Evolutionary conservation across 768 basidiomycete species (phyloP).

Genomic region (Leccinum olivaceopallidum): DNA sequence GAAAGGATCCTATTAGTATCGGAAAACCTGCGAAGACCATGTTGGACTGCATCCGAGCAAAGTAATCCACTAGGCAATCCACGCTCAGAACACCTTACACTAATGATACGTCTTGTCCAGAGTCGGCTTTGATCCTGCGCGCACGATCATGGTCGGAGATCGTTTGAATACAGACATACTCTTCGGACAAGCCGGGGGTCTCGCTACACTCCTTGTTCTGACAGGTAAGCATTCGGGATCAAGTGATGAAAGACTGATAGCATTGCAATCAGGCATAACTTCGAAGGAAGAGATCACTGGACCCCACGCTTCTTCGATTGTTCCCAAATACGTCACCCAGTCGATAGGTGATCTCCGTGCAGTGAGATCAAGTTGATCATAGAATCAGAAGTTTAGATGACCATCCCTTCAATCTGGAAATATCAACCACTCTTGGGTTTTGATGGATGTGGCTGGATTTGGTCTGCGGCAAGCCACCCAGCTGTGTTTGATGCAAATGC

Average conservation of each 20-base stretch:
- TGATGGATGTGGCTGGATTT: slow-evolving; percentile 27
- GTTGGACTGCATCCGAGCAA: slow-evolving; percentile 89
- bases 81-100: neutral
- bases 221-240: slow-evolving; percentile 57
- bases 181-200: slow-evolving; percentile 86
- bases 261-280: slow-evolving; percentile 63
- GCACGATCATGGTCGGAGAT: slow-evolving; percentile 96
- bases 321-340: slow-evolving; percentile 80
- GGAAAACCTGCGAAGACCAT: slow-evolving; percentile 92
- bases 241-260: neutral
- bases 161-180: slow-evolving; percentile 94
- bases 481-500: slow-evolving; percentile 50
- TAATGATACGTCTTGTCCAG: slow-evolving; percentile 41
- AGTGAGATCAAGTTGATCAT: slow-evolving; percentile 25
- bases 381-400: slow-evolving; percentile 14
- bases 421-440: slow-evolving; percentile 28
- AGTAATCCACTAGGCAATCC: slow-evolving; percentile 40
- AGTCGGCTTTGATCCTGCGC: slow-evolving; percentile 79
- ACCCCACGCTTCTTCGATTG: slow-evolving; percentile 63
- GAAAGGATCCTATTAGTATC: slow-evolving; percentile 70
- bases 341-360: slow-evolving; percentile 80
- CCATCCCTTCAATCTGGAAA: slow-evolving; percentile 1
- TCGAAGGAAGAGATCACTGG: slow-evolving; percentile 71
- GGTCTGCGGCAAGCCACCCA: slow-evolving; percentile 40
- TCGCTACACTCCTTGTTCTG: slow-evolving; percentile 86